phyloP scores from a whole-genome alignment of 2,329 filamentous ascomycete genomes.

The Colletotrichum sojae region DNA sequence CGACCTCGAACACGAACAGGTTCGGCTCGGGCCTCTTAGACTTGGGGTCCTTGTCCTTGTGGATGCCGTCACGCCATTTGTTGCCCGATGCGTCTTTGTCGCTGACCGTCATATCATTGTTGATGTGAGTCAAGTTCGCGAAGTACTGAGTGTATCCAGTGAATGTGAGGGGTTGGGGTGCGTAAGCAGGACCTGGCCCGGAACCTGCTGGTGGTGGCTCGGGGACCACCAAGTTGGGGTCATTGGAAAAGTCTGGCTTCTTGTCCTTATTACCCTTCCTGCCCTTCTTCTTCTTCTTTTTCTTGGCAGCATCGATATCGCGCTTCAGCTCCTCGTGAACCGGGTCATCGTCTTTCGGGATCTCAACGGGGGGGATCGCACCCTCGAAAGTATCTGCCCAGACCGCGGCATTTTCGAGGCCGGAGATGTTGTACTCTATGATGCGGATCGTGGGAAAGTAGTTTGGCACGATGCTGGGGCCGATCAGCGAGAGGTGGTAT shows the following conservation, averaged over 20 bases:
- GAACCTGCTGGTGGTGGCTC: conserved; percentile 78
- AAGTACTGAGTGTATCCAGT: conserved; percentile 91
- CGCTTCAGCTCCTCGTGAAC: conserved; percentile 48
- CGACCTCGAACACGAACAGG: conserved; percentile 81
- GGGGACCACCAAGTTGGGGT: conserved; percentile 76
- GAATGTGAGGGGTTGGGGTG: conserved; percentile 83
- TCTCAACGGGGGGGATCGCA: background rate
- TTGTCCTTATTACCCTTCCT: conserved; percentile 55
- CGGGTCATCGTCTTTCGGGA: conserved; percentile 39
- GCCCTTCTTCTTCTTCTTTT: conserved; percentile 56
- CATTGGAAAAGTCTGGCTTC: conserved; percentile 66
- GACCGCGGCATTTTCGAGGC: conserved; percentile 71
- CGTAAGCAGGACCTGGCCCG: conserved; percentile 91
- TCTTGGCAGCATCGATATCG: conserved; percentile 49
- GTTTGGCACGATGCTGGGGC: conserved; percentile 91
- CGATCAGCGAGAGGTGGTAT: conserved; percentile 85
- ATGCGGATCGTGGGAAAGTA: conserved; percentile 92
- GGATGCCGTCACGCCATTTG: conserved; percentile 76
- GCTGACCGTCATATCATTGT: conserved; percentile 73
- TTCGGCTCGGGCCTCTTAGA: conserved; percentile 69
- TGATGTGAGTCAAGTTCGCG: conserved; percentile 92
- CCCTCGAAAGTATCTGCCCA: conserved; percentile 57
- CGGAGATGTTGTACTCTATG: conserved; percentile 93
- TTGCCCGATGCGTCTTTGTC: conserved; percentile 49
- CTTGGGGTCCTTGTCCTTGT: conserved; percentile 70